phyloP scores from a whole-genome alignment of 495 filamentous ascomycete genomes.

The Darksidea phi region DNA sequence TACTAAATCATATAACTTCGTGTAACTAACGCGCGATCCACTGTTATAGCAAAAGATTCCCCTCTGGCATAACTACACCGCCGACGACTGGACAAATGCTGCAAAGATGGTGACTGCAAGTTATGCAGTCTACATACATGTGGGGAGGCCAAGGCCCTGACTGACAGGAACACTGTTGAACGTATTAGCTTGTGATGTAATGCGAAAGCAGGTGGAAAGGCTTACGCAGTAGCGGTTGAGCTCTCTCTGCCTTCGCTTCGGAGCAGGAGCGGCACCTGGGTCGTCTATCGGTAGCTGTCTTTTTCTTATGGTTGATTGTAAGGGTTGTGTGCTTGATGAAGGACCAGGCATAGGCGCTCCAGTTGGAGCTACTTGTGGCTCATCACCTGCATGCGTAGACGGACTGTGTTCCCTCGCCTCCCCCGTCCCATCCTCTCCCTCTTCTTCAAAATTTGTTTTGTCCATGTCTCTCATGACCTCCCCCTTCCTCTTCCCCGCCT shows the following conservation, averaged over 20 bases:
- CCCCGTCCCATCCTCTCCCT: conserved; percentile 1
- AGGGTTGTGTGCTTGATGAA: not conserved
- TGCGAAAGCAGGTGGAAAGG: not conserved
- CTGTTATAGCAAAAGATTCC: no score
- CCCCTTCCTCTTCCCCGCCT: conserved; percentile 39
- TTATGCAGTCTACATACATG: conserved; percentile 3
- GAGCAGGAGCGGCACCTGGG: not conserved
- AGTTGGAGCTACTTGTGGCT: not conserved
- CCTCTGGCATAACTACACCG: no score
- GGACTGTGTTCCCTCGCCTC: not conserved
- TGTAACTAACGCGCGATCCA: no score
- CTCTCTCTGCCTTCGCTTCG: conserved; percentile 7
- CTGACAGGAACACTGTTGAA: conserved; percentile 12
- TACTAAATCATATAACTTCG: no score
- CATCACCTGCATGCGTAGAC: not conserved
- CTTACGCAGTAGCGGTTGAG: conserved; percentile 18
- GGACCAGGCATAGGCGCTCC: not conserved
- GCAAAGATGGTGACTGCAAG: conserved; percentile 12
- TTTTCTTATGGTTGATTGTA: not conserved
- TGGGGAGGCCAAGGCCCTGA: conserved; percentile 8
- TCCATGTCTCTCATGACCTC: conserved; percentile 26
- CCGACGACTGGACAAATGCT: not conserved
- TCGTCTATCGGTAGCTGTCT: not conserved
- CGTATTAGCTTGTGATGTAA: not conserved
- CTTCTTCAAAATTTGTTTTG: conserved; percentile 24